Percentiles rank a stretch among this genome's conserved stretches.
Conservation (phyloP, 257 asterid genomes). For the Lantana camara region DNA sequence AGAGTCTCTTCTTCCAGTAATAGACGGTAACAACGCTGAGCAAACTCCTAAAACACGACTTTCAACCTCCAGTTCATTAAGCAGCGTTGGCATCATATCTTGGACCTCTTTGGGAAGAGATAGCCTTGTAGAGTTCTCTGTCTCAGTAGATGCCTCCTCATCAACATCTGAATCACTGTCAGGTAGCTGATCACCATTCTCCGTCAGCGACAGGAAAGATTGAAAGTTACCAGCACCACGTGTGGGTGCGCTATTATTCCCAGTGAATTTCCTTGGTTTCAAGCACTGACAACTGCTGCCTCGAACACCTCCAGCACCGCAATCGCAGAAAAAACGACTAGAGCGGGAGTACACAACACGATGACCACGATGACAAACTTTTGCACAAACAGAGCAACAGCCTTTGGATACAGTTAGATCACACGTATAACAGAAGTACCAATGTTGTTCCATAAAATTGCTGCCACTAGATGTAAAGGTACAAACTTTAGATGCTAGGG, state of each 20-base stretch:
- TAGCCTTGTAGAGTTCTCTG: conserved; percentile 62
- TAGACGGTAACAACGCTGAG: conserved; percentile 71
- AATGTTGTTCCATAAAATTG: conserved; percentile 99
- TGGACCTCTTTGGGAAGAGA: conserved; percentile 78
- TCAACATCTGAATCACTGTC: conserved; percentile 95
- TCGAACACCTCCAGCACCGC: conserved; percentile 99
- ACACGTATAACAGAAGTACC: conserved; percentile 99
- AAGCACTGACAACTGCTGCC: conserved; percentile 97
- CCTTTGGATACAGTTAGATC: conserved; percentile 98
- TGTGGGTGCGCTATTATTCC: conserved; percentile 58
- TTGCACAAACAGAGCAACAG: conserved; percentile 98
- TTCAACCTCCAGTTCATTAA: conserved; percentile 78
- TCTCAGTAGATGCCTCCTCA: conserved; percentile 68
- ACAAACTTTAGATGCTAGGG: conserved; percentile 94
- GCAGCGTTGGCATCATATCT: conserved; percentile 70
- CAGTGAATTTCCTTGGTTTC: conserved; percentile 89
- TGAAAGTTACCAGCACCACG: conserved; percentile 66
- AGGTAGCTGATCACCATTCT: conserved; percentile 80
- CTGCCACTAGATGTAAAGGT: conserved; percentile 99
- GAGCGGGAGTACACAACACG: conserved; percentile 99
- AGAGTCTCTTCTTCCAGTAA: conserved; percentile 69
- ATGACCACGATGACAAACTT: conserved; percentile 99
- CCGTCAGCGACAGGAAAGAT: conserved; percentile 80
- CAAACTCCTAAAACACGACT: conserved; percentile 70
- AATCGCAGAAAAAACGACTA: conserved; percentile 97